phyloP scores from a whole-genome alignment of 2,329 filamentous ascomycete species.

The Aspergillus sp. region DNA sequence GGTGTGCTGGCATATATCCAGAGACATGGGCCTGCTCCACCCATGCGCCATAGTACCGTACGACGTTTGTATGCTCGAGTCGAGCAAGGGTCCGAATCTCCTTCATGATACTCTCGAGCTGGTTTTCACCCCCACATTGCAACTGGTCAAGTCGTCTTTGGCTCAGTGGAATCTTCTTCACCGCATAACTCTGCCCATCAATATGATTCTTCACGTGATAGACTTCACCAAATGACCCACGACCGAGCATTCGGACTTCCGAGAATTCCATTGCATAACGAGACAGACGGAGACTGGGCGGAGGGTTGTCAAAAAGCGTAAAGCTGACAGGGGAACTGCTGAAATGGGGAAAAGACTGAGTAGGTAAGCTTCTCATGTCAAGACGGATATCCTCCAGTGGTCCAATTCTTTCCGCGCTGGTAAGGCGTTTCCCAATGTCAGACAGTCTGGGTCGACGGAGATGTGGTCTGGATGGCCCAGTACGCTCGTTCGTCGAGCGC shows the following conservation, averaged over 20 bases:
- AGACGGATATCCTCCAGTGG: constrained; percentile 23
- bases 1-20: constrained; percentile 8
- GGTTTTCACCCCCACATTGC: constrained; percentile 51
- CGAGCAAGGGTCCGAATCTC: constrained; percentile 63
- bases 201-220: constrained; percentile 62
- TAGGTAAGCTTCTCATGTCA: constrained; percentile 21
- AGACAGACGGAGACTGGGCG: constrained; percentile 30
- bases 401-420: constrained; percentile 16
- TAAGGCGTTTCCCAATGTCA: constrained; percentile 19
- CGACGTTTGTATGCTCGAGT: constrained; percentile 65
- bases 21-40: constrained; percentile 50
- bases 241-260: constrained; percentile 58
- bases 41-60: constrained; percentile 66
- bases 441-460: constrained; percentile 10
- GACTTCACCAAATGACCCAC: constrained; percentile 65
- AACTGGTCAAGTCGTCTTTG: constrained; percentile 52
- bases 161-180: constrained; percentile 64
- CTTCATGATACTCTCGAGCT: constrained; percentile 57
- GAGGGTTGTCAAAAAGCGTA: constrained; percentile 28
- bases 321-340: constrained; percentile 33
- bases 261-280: constrained; percentile 53
- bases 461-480: constrained; percentile 13
- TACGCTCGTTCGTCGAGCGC: constrained; percentile 13
- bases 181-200: constrained; percentile 62
- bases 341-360: constrained; percentile 22